phyloP scores from a whole-genome alignment of 179 eudicot species.

The Beta corolliflora region DNA sequence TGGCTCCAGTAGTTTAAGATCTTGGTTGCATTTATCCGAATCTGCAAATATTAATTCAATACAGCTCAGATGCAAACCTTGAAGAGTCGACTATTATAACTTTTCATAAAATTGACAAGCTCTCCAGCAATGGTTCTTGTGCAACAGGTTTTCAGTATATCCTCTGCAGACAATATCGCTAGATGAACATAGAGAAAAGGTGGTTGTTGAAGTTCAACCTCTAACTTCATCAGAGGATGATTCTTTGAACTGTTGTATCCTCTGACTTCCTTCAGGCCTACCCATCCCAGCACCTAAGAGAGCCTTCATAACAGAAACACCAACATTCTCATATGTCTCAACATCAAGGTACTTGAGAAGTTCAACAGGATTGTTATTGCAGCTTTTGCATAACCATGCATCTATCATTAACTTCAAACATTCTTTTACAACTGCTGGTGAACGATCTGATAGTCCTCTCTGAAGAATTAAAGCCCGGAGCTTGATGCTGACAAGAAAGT shows the following conservation, averaged over 20 bases:
- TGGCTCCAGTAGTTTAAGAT: slow-evolving; percentile 64
- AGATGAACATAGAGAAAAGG: slow-evolving; percentile 7
- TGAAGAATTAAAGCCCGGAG: slow-evolving; percentile 81
- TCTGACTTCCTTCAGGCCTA: slow-evolving; percentile 54
- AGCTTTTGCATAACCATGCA: slow-evolving; percentile 88
- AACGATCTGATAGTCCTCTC: slow-evolving; percentile 96
- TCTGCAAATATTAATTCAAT: slow-evolving; percentile 24
- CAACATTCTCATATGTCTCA: slow-evolving; percentile 92
- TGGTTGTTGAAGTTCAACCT: slow-evolving; percentile 49
- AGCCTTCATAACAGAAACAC: slow-evolving; percentile 74
- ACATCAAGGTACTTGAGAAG: slow-evolving; percentile 97
- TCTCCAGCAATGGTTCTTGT: neutral
- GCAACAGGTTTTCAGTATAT: slow-evolving; percentile 2
- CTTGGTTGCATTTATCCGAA: slow-evolving; percentile 38
- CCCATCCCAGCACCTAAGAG: slow-evolving; percentile 69
- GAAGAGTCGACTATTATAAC: neutral
- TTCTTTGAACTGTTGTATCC: slow-evolving; percentile 46
- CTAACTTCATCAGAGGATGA: slow-evolving; percentile 36
- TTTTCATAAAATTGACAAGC: neutral
- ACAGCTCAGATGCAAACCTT: slow-evolving; percentile 5
- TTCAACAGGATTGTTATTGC: slow-evolving; percentile 72
- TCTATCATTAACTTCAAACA: slow-evolving; percentile 86
- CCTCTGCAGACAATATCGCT: neutral
- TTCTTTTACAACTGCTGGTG: slow-evolving; percentile 73
- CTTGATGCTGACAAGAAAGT: slow-evolving; percentile 64